Conservation (phyloP, 345 rosid genomes). For the Eucalyptus lansdowneana region DNA sequence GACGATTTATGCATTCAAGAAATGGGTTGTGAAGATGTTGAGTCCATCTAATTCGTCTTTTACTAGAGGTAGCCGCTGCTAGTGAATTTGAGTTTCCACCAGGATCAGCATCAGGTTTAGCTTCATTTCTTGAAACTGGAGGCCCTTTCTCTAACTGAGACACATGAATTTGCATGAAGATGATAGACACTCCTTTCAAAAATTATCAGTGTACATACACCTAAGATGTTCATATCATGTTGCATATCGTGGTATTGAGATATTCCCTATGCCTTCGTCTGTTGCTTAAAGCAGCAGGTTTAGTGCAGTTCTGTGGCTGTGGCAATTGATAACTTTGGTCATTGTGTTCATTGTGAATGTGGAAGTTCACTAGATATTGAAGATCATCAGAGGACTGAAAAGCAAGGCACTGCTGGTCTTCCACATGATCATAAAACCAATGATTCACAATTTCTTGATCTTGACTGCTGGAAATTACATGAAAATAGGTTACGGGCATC, state of each 20-base stretch:
- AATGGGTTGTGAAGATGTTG: slow-evolving; percentile 17
- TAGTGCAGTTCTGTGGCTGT: background rate
- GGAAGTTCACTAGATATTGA: background rate
- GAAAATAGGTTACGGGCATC: background rate
- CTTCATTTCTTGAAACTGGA: background rate
- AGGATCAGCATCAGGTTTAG: background rate
- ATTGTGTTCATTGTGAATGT: background rate
- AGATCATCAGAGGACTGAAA: background rate
- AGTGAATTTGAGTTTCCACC: background rate
- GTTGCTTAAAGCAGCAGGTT: background rate
- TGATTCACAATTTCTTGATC: background rate
- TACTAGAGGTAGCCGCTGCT: background rate
- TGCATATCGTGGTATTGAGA: background rate
- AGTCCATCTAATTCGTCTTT: slow-evolving; percentile 18
- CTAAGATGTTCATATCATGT: background rate
- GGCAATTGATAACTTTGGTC: background rate
- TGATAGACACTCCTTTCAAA: background rate
- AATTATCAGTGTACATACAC: background rate
- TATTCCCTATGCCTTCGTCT: background rate
- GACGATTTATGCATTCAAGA: slow-evolving; percentile 10
- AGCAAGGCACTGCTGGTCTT: background rate
- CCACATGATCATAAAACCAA: background rate
- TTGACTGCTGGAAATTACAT: background rate
- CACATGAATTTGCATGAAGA: background rate
- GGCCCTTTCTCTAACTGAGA: background rate